These are phyloP conservation scores for Trichoderma sp. DNA, from an alignment of 2,329 filamentous ascomycete species.

Conservation along the genomic window DNA sequence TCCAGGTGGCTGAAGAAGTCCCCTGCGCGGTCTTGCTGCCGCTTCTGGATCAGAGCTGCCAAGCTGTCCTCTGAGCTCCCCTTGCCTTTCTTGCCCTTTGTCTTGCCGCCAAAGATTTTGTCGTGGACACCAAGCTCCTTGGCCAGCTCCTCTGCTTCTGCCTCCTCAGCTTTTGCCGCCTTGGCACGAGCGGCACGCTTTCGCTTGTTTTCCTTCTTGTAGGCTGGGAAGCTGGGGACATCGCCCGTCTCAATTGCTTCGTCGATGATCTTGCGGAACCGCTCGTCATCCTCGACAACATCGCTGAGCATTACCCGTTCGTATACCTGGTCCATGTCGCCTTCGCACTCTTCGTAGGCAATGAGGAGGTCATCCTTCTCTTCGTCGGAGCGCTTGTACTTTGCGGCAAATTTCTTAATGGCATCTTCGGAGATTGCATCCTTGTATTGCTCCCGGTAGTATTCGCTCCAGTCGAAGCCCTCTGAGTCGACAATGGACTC, in stretches of 20 bases:
- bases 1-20: slow-evolving; percentile 73
- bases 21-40: slow-evolving; percentile 62
- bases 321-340: slow-evolving; percentile 77
- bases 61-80: slow-evolving; percentile 55
- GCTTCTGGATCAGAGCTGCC: slow-evolving; percentile 72
- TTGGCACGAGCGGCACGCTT: slow-evolving; percentile 60
- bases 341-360: slow-evolving; percentile 72
- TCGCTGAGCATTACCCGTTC: slow-evolving; percentile 84
- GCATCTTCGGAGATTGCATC: slow-evolving; percentile 72
- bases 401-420: slow-evolving; percentile 72
- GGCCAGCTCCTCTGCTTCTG: slow-evolving; percentile 73
- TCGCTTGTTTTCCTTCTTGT: slow-evolving; percentile 71
- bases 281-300: slow-evolving; percentile 78
- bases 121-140: slow-evolving; percentile 75
- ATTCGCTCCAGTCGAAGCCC: slow-evolving; percentile 87
- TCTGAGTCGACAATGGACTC: slow-evolving; percentile 76
- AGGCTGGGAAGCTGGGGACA: slow-evolving; percentile 67
- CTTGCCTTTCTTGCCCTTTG: slow-evolving; percentile 48
- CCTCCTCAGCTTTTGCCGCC: slow-evolving; percentile 65
- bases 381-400: slow-evolving; percentile 85
- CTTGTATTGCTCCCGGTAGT: slow-evolving; percentile 81
- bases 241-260: slow-evolving; percentile 71
- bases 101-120: slow-evolving; percentile 59
- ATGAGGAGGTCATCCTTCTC: slow-evolving; percentile 76
- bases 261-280: slow-evolving; percentile 80